Evolutionary conservation across 2,329 filamentous ascomycete species (phyloP).

Genomic region (Trematosphaeria pertusa): DNA sequence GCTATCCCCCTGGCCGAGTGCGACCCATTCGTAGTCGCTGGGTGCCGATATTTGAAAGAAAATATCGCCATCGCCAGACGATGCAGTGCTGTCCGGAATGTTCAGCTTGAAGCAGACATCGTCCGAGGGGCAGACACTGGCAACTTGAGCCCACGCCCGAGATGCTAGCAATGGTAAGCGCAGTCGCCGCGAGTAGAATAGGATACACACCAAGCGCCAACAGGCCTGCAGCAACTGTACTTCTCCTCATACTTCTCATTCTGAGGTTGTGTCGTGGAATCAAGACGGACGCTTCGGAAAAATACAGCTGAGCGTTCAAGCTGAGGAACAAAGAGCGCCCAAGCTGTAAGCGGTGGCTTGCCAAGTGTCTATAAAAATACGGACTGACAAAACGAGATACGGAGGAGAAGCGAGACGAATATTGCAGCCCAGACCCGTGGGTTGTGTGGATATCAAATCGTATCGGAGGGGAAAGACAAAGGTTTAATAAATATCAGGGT

Average conservation of each 20-base stretch:
- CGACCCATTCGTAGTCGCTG: slow-evolving; percentile 61
- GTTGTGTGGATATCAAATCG: background rate
- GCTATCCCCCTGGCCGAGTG: slow-evolving; percentile 60
- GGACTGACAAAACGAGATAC: slow-evolving; percentile 7
- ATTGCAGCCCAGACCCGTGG: background rate
- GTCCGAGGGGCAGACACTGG: slow-evolving; percentile 31
- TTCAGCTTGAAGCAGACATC: slow-evolving; percentile 60
- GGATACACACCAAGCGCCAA: slow-evolving; percentile 34
- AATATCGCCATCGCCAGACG: slow-evolving; percentile 60
- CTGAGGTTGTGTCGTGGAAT: slow-evolving; percentile 8
- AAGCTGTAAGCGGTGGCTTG: slow-evolving; percentile 12
- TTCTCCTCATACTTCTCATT: slow-evolving; percentile 21
- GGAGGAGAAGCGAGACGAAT: background rate
- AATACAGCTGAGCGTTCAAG: background rate
- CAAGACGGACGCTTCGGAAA: background rate
- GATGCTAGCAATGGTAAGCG: slow-evolving; percentile 33
- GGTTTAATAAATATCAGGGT: slow-evolving; percentile 3
- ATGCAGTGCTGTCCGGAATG: slow-evolving; percentile 60
- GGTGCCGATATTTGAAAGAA: slow-evolving; percentile 66
- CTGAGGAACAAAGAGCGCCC: slow-evolving; percentile 3
- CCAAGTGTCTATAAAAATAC: slow-evolving; percentile 9
- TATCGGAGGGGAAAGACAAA: background rate
- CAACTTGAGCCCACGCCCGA: slow-evolving; percentile 38
- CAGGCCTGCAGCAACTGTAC: slow-evolving; percentile 25
- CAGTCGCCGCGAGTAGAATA: background rate